Base-by-base conservation (phyloP, 768 basidiomycete genomes). In the Chlorophyllum brunneum region DNA sequence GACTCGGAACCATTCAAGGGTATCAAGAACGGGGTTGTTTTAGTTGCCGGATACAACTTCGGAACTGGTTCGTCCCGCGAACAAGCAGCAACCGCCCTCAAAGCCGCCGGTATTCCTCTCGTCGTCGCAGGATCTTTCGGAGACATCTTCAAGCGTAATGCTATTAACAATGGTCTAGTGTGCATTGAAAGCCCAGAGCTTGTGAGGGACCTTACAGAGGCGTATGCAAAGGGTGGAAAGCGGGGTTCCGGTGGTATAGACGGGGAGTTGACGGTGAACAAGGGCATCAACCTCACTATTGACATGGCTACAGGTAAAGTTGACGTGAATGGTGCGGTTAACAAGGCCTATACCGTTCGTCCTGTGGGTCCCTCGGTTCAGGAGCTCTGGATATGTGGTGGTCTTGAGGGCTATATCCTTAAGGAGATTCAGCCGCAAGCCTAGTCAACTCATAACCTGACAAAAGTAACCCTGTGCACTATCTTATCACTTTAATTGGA, bases 91-190 rank as follows among this genome's bases (percentile, higher is more conserved):
- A 99, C 97, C 0, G 95, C 97, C 1, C 84, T 99, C 57, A 93
- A 94, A 65, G 82, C 94, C 5, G 91, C 95, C 0, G 95, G 97
- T 13, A 72, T 99, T 3, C 92, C 93, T 3, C 74, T 97, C 44
- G 93, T 99, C 50, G 79, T 99, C 53, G 93, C 93, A n/a, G 97
- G 95, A 29, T 97, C 94, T 26, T 99, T 99, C 60, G 95, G 97
- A 8, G 97, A 99, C 67, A 98, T 98, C 63, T 99, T 97, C 80
- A 98, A 98, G 75, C 85, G 97, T 27, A 99, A 99, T 67, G 89
- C 93, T 15, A 98, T 98, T 73, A 99, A 99, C 73, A 98, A 99
- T 65, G 95, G 94, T 8, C 77, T 99, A 5, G 91, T 99, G 45
- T 97, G 97, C 64, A 69, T 98, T 39, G 95, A 98, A 70, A 88